Evolutionary conservation across 2,329 filamentous ascomycete genomes (phyloP), one percentile per base, ranked within the genome.

Genomic region (Verticillium longisporum): DNA sequence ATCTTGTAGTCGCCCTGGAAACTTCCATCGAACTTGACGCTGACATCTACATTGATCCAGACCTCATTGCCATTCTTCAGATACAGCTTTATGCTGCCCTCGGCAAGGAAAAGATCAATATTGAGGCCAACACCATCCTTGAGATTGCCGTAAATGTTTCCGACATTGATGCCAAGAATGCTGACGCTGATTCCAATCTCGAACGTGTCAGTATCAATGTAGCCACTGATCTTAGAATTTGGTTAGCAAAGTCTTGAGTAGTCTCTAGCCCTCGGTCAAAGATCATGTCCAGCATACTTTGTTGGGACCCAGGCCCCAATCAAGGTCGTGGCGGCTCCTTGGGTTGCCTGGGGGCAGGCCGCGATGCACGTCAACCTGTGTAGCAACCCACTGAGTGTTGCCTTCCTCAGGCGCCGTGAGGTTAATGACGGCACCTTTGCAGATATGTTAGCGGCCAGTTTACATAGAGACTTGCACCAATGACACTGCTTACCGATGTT

Each of bases 11-110:
- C 59, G 15, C 59, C 59, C 13, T 60, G 3, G 15, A 36, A 60
- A 21, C 7, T 4, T 14, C 59, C 59, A 15, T 60, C 55, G n/a
- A 58, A 62, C 14, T 36, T 26, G 21, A 62, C 57, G 50, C 57
- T 53, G 14, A 59, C 32, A 7, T 60, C 61, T 1, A 62, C 13
- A 26, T 62, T 33, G 7, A 56, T 13, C 61, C 61, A 62, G 38
- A 62, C 11, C 53, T 62, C 57, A 13, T 62, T 60, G 26, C 61
- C 61, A 34, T 62, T 62, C 54, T 60, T 62, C 36, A 62, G 57
- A n/a, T 62, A 62, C n/a, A 57, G 11, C 55, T 54, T 57, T n/a
- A 62, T 62, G 31, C 50, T 15, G 38, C 61, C 61, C 31, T 36
- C 54, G 32, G 41, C 53, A 4, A 45, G 4, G 6, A 60, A 11